phyloP scores from a whole-genome alignment of 1,284 basidiomycete species.

The Tremellales sp. region DNA sequence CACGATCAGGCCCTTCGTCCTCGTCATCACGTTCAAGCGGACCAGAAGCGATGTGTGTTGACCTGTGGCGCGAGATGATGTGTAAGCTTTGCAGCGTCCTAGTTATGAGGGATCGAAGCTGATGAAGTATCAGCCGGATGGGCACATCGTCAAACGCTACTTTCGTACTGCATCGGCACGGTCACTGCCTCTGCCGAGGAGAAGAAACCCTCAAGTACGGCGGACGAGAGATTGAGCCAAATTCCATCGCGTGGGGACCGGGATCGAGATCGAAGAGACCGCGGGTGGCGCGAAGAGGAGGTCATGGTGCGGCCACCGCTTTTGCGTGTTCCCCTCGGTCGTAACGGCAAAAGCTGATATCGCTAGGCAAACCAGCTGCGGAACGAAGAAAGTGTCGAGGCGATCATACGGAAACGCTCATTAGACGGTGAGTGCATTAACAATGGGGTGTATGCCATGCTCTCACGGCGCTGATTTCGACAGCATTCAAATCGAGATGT shows the following conservation, averaged over 20 bases:
- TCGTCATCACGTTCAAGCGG: slow-evolving; percentile 41
- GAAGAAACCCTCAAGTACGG: slow-evolving; percentile 50
- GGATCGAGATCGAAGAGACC: slow-evolving; percentile 43
- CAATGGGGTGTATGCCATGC: too few relatives aligned
- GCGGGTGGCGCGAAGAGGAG: slow-evolving; percentile 63
- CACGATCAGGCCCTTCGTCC: slow-evolving; percentile 48
- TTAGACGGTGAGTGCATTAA: slow-evolving; percentile 61
- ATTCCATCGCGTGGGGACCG: not conserved
- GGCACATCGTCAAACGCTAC: slow-evolving; percentile 70
- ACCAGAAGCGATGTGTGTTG: slow-evolving; percentile 62
- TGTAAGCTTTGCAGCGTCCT: slow-evolving; percentile 55
- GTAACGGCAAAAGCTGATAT: not conserved
- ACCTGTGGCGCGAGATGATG: slow-evolving; percentile 76
- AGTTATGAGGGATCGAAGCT: slow-evolving; percentile 2
- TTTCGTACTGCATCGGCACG: slow-evolving; percentile 71
- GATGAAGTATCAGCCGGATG: slow-evolving; percentile 62
- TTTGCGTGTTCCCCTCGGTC: not conserved
- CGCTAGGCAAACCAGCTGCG: slow-evolving; percentile 69
- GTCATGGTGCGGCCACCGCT: slow-evolving; percentile 68
- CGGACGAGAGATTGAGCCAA: slow-evolving; percentile 27
- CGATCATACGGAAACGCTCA: slow-evolving; percentile 70
- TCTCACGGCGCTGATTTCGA: too few relatives aligned
- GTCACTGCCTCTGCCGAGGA: slow-evolving; percentile 63
- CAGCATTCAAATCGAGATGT: slow-evolving; percentile 77
- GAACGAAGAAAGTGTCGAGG: slow-evolving; percentile 73